These are phyloP conservation scores for Excoecaria cochinchinensis DNA, from an alignment of 345 rosid species.

Conservation along the genomic window DNA sequence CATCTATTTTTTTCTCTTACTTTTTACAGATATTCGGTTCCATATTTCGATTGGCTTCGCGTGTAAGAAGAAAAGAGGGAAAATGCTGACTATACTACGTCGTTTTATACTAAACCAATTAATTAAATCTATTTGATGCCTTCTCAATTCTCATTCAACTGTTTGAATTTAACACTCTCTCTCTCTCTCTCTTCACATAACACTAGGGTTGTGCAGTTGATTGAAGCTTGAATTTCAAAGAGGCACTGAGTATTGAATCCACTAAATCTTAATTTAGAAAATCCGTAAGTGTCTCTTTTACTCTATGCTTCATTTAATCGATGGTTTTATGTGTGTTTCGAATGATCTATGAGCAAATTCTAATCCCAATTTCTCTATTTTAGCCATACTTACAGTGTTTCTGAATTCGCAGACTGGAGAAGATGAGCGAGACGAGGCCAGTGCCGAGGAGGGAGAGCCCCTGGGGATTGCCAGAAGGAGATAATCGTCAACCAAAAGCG, in stretches of 20 bases:
- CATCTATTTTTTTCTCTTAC: too few relatives aligned
- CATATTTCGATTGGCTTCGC: too few relatives aligned
- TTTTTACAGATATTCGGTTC: too few relatives aligned
- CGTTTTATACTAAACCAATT: too few relatives aligned
- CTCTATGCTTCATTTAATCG: neutral
- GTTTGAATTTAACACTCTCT: too few relatives aligned
- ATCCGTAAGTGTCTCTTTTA: neutral
- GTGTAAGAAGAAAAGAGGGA: too few relatives aligned
- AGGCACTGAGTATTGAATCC: neutral
- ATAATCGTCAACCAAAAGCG: constrained; percentile 77
- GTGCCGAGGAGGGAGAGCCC: constrained; percentile 95
- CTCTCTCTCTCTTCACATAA: too few relatives aligned
- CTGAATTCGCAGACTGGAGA: neutral
- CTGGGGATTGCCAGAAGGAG: constrained; percentile 77
- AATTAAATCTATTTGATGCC: too few relatives aligned
- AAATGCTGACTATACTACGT: too few relatives aligned
- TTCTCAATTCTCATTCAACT: too few relatives aligned
- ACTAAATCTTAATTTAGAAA: neutral
- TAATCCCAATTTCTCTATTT: too few relatives aligned
- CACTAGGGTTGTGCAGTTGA: neutral
- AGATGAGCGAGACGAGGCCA: constrained; percentile 79
- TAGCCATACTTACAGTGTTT: neutral
- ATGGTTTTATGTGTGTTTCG: neutral
- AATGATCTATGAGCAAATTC: neutral
- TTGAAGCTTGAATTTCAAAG: neutral